A percentile compares a stretch with the other conserved stretches of the same genome.
Evolutionary conservation across 192 early-diverging fungal species (phyloP).

Genomic region (Coemansia sp.): DNA sequence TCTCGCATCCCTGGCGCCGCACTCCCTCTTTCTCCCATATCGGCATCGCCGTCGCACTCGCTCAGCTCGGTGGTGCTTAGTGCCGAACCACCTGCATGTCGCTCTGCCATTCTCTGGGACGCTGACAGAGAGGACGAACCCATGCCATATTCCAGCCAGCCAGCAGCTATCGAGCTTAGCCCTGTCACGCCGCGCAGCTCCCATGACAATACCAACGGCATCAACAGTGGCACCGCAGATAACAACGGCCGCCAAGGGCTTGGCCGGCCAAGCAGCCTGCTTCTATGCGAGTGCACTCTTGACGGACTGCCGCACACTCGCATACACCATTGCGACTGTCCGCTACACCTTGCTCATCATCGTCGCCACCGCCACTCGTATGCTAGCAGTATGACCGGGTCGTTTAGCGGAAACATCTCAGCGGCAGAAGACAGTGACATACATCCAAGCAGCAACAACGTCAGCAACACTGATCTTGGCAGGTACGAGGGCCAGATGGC

Average conservation of each 20-base stretch:
- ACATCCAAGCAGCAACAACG: background rate
- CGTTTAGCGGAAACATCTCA: conserved; percentile 7
- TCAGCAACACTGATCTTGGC: background rate
- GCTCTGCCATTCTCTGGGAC: background rate
- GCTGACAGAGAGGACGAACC: background rate
- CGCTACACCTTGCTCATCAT: background rate
- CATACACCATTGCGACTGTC: background rate
- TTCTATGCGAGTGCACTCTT: background rate
- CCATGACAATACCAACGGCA: background rate
- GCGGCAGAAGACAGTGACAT: background rate
- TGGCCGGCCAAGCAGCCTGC: conserved; percentile 2
- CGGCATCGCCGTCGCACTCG: conserved; percentile 1
- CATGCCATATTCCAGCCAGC: background rate
- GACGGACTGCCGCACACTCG: background rate
- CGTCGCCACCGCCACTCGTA: conserved; percentile 2
- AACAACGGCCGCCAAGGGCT: conserved; percentile 1
- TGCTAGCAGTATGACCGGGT: background rate
- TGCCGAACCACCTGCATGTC: background rate
- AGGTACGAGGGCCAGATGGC: background rate
- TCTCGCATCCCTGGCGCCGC: background rate
- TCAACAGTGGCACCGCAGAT: background rate
- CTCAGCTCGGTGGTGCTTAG: background rate
- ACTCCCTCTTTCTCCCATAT: conserved; percentile 1
- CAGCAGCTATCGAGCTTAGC: background rate
- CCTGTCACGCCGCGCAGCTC: background rate